Percentiles rank a stretch among this genome's conserved stretches.
phyloP scores from a whole-genome alignment of 2,329 filamentous ascomycete species.

The Fusarium scirpi region DNA sequence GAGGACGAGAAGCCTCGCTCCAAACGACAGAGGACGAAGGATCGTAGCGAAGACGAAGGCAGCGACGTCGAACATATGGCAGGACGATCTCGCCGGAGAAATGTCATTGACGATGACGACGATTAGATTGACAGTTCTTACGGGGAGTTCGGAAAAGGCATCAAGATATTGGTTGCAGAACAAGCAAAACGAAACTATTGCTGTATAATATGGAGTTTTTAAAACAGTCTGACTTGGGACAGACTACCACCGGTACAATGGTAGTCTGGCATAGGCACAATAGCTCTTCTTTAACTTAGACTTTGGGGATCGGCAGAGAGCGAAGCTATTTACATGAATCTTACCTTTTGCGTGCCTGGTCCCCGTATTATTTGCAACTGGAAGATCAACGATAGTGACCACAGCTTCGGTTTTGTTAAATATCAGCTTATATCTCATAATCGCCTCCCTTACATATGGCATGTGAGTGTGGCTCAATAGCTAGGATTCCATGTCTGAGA shows the following conservation, averaged over 20 bases:
- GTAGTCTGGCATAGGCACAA: slow-evolving; percentile 1
- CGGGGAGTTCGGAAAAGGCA: not conserved
- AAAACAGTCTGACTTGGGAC: slow-evolving; percentile 10
- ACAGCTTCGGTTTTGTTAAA: not conserved
- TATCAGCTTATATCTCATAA: not conserved
- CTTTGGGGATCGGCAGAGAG: slow-evolving; percentile 3
- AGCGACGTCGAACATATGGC: slow-evolving; percentile 64
- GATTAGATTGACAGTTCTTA: slow-evolving; percentile 53
- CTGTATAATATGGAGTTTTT: slow-evolving; percentile 30
- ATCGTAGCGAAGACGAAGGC: slow-evolving; percentile 60
- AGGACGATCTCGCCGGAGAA: slow-evolving; percentile 64
- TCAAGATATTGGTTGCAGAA: slow-evolving; percentile 5
- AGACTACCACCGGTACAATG: not conserved
- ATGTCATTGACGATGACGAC: slow-evolving; percentile 71
- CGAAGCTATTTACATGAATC: not conserved
- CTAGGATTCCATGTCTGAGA: slow-evolving; percentile 29
- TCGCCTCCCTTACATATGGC: slow-evolving; percentile 11
- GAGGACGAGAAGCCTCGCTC: slow-evolving; percentile 60
- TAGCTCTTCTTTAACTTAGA: slow-evolving; percentile 9
- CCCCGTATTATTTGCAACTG: not conserved
- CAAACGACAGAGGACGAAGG: slow-evolving; percentile 65
- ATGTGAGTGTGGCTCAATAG: slow-evolving; percentile 20
- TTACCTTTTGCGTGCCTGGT: not conserved
- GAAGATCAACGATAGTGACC: not conserved
- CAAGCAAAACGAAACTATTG: slow-evolving; percentile 18